Conservation (phyloP, 257 asterid genomes). For the Catharanthus roseus region DNA sequence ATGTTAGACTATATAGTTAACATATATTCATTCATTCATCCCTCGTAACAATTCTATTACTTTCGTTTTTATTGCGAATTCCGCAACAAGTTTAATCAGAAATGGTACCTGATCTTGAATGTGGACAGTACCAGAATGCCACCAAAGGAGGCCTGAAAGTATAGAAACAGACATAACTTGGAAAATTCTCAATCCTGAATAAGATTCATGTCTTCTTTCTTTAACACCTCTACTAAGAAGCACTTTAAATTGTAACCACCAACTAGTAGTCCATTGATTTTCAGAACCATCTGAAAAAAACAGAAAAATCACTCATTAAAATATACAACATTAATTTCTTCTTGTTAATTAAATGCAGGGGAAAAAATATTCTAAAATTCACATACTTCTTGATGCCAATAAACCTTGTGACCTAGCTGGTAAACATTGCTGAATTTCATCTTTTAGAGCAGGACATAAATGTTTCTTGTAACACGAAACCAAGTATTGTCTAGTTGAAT, state of each 20-base stretch:
- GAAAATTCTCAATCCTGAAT: conserved; percentile 53
- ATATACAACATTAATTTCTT: neutral
- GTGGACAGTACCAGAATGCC: conserved; percentile 75
- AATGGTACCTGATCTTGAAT: conserved; percentile 84
- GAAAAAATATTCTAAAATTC: neutral
- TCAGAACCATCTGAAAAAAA: conserved; percentile 40
- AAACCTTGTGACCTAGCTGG: conserved; percentile 23
- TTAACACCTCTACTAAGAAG: conserved; percentile 68
- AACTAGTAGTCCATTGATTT: conserved; percentile 61
- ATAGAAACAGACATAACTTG: conserved; percentile 81
- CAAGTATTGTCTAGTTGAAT: conserved; percentile 51
- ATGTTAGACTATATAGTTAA: too few relatives aligned
- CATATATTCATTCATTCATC: too few relatives aligned
- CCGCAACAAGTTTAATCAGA: too few relatives aligned
- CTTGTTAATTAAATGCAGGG: too few relatives aligned
- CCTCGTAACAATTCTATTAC: too few relatives aligned
- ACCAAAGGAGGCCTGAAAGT: conserved; percentile 79
- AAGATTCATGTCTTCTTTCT: conserved; percentile 75
- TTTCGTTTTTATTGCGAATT: too few relatives aligned
- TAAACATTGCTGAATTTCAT: conserved; percentile 34
- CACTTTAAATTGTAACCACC: conserved; percentile 89
- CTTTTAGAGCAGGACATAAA: conserved; percentile 47
- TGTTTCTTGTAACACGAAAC: conserved; percentile 52
- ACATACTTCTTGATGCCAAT: conserved; percentile 41
- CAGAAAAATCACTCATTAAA: neutral